Evolutionary conservation across 2,329 filamentous ascomycete species (phyloP), one percentile per base, ranked within the genome.

Genomic region (Pseudodiploospora longispora): DNA sequence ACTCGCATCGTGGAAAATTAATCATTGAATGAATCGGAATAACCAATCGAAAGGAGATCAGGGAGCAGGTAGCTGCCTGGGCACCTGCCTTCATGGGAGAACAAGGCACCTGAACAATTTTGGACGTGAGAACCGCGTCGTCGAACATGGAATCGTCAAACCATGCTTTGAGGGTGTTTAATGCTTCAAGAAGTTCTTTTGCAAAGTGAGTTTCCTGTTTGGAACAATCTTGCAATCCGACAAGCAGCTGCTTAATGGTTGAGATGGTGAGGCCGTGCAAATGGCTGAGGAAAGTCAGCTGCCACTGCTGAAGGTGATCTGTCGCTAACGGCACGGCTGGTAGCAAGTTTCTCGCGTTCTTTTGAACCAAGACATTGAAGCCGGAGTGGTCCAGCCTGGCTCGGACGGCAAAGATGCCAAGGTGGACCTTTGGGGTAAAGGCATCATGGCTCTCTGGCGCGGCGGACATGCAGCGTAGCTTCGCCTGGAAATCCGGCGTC

Each of bases 331-430:
- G 69, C 37, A 76, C 66, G 2, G 75, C 75, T 2, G 83, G 83
- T 1, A 87, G 67, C 41, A 82, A 66, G 50, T 82, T 79, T 19
- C 72, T 72, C 6, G 72, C 68, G 6, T 70, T 67, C 37, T 70
- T 75, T 41, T 72, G 69, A 12, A 81, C 80, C 10, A 85, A 65
- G 5, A 86, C 69, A 49, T 85, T 78, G 49, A 84, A 85, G 6
- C 78, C 77, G 45, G 70, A 67, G 38, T 65, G 66, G 31, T 70
- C 68, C 6, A 76, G 65, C 3, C 70, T 62, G 2, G 76, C 74
- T 34, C 72, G 68, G 35, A 80, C 66, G 2, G 73, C 76, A 50
- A 82, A 83, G 43, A 79, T 69, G 34, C 75, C 76, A 2, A 82
- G 44, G 50, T 82, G 75, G 6, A 80, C 70, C 2, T 75, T 76